Evolutionary conservation across 2,329 filamentous ascomycete species (phyloP).

Genomic region (Zopfia rhizophila): DNA sequence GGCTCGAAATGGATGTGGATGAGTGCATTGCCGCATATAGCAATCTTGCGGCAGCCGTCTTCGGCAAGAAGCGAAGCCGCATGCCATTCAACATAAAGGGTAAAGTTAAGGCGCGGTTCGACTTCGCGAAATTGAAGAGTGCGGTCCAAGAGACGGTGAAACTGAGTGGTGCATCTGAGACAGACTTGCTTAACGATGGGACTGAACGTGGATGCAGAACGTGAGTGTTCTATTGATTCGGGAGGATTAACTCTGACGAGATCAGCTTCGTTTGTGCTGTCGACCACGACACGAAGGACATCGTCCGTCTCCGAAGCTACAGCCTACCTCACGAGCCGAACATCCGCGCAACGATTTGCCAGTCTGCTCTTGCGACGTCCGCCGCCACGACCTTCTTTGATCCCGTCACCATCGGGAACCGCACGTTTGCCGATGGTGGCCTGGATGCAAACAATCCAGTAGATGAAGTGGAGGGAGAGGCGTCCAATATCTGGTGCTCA

Average conservation of each 20-base stretch:
- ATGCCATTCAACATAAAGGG: constrained; percentile 5
- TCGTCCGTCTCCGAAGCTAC: constrained; percentile 49
- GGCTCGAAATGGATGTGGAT: constrained; percentile 21
- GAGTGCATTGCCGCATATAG: constrained; percentile 16
- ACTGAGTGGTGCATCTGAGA: constrained; percentile 4
- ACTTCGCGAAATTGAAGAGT: constrained; percentile 6
- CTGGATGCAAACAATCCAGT: constrained; percentile 58
- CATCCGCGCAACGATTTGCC: constrained; percentile 13
- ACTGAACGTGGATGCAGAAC: constrained; percentile 11
- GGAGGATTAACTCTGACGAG: not conserved
- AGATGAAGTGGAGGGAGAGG: constrained; percentile 52
- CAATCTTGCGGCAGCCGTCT: constrained; percentile 9
- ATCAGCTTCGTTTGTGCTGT: constrained; percentile 54
- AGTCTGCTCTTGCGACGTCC: constrained; percentile 38
- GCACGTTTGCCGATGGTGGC: constrained; percentile 54
- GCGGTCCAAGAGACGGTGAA: constrained; percentile 9
- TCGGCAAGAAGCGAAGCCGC: constrained; percentile 1
- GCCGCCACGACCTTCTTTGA: constrained; percentile 44
- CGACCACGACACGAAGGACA: constrained; percentile 55
- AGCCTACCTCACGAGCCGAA: constrained; percentile 11
- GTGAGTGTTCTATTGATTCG: constrained; percentile 6
- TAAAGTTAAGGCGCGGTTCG: constrained; percentile 16
- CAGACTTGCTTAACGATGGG: constrained; percentile 10
- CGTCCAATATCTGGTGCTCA: constrained; percentile 22
- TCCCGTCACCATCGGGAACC: constrained; percentile 49